phyloP scores from a whole-genome alignment of 2,329 filamentous ascomycete genomes.

The Aplosporella prunicola region DNA sequence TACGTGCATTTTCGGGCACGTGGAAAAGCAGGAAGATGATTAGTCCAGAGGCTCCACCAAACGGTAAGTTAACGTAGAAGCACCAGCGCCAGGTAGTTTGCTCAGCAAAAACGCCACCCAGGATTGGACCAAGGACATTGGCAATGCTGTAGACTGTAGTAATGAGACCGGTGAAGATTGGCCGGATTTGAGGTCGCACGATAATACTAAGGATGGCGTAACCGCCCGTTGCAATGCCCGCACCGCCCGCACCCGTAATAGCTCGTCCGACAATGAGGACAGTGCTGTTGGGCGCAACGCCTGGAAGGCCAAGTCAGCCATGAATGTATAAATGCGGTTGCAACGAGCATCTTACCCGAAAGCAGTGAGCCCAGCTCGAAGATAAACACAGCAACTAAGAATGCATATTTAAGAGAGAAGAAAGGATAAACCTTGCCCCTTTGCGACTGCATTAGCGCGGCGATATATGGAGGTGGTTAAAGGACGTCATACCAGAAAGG shows the following conservation, averaged over 20 bases:
- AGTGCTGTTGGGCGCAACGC: conserved; percentile 20
- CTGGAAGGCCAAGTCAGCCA: too few species aligned
- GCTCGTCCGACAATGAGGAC: conserved; percentile 42
- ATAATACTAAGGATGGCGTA: conserved; percentile 42
- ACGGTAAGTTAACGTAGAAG: conserved; percentile 38
- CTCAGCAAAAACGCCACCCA: conserved; percentile 13
- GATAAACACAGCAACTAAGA: conserved; percentile 26
- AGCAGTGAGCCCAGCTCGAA: conserved; percentile 47
- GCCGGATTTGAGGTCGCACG: conserved; percentile 32
- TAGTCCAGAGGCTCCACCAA: conserved; percentile 32
- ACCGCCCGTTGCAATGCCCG: conserved; percentile 39
- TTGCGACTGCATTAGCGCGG: conserved; percentile 36
- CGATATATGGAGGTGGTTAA: too few species aligned
- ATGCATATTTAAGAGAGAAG: conserved; percentile 27
- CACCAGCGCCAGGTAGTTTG: conserved; percentile 29
- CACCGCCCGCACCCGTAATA: conserved; percentile 41
- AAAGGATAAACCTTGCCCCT: conserved; percentile 40
- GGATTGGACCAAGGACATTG: conserved; percentile 16
- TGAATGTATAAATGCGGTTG: too few species aligned
- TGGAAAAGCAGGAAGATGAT: conserved; percentile 33
- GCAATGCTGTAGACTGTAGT: conserved; percentile 13
- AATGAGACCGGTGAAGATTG: background rate
- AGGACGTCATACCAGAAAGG: too few species aligned
- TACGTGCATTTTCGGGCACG: conserved; percentile 21
- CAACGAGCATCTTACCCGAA: too few species aligned